Conservation (phyloP, 2,329 filamentous ascomycete species). For the Lasiodiplodia sp. region DNA sequence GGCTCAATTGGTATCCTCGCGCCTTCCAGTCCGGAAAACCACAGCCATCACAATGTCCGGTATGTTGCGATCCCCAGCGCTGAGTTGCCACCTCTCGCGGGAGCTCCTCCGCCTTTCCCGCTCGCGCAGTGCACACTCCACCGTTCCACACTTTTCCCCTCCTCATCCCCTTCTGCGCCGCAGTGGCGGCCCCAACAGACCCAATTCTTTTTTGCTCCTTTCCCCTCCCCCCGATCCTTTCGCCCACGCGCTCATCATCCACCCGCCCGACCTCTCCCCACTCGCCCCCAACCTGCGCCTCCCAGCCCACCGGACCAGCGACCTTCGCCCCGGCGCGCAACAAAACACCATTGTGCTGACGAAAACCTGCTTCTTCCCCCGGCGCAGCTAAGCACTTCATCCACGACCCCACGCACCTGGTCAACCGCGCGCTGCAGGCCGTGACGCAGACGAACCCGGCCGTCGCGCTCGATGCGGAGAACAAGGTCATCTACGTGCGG, state of each 20-base stretch:
- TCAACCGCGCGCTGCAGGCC: constrained; percentile 76
- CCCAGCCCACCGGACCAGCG: background rate
- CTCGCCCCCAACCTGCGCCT: background rate
- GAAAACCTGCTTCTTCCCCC: background rate
- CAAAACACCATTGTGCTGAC: background rate
- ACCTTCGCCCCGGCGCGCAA: background rate
- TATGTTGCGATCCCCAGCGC: constrained; percentile 11
- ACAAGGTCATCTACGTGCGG: constrained; percentile 85
- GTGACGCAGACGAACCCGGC: constrained; percentile 86
- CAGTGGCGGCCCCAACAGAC: background rate
- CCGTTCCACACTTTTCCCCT: background rate
- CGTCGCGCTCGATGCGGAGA: constrained; percentile 75
- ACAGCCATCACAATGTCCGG: constrained; percentile 17
- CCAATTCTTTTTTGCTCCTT: constrained; percentile 1
- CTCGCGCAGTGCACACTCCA: constrained; percentile 4
- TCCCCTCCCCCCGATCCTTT: constrained; percentile 1
- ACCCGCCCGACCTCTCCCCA: background rate
- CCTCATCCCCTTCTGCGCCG: background rate
- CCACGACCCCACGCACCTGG: constrained; percentile 80
- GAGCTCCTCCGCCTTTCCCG: background rate
- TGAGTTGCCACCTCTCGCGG: background rate
- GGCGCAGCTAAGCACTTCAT: constrained; percentile 79
- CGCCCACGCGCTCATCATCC: background rate
- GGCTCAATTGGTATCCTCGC: background rate
- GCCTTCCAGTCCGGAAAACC: background rate